These are phyloP conservation scores for Kwoniella bestiolae DNA, from an alignment of 768 basidiomycete genomes.

Conservation along the genomic window DNA sequence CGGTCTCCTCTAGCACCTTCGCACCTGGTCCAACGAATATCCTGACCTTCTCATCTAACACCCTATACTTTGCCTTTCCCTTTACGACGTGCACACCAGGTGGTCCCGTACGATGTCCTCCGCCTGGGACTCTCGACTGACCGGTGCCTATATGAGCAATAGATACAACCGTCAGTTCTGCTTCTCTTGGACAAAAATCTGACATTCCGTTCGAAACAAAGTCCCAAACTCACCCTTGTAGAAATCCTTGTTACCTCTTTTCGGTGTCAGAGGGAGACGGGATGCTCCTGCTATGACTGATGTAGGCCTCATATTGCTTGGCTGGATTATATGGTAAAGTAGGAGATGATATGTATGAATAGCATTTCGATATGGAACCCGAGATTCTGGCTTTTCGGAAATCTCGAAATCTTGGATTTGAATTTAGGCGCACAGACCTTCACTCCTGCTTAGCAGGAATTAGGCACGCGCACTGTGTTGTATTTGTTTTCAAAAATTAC, in stretches of 20 bases:
- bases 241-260: constrained; percentile 90
- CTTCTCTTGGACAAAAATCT: background rate
- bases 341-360: too few relatives aligned
- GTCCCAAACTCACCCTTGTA: constrained; percentile 76
- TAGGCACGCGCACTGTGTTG: too few relatives aligned
- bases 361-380: too few relatives aligned
- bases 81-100: constrained; percentile 80
- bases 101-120: constrained; percentile 83
- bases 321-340: too few relatives aligned
- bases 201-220: background rate
- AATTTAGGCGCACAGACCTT: too few relatives aligned
- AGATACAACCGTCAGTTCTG: background rate
- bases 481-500: too few relatives aligned
- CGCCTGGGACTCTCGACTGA: constrained; percentile 75
- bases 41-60: constrained; percentile 80
- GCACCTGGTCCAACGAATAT: constrained; percentile 73
- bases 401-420: too few relatives aligned
- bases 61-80: constrained; percentile 74
- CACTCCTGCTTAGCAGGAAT: too few relatives aligned
- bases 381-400: too few relatives aligned
- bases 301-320: constrained; percentile 49
- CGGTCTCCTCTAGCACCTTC: constrained; percentile 43
- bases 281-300: constrained; percentile 64
- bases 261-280: constrained; percentile 77
- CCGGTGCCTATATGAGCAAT: constrained; percentile 67